phyloP scores from a whole-genome alignment of 2,329 filamentous ascomycete genomes.

The Epichloe amarillans region DNA sequence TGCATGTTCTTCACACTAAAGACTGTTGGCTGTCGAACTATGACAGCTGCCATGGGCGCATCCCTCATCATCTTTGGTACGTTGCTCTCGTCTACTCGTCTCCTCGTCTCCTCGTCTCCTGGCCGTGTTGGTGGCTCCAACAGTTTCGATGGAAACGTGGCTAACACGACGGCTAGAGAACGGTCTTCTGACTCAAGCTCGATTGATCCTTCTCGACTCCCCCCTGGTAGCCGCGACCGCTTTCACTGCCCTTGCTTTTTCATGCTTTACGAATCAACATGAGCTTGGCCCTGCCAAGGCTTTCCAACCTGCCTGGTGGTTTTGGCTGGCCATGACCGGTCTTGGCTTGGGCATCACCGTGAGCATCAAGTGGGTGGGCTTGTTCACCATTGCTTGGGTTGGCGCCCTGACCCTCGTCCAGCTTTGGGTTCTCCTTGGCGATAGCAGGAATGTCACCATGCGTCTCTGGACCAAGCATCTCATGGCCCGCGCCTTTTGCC shows the following conservation, averaged over 20 bases:
- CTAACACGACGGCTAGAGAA: slow-evolving; percentile 54
- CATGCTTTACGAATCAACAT: slow-evolving; percentile 91
- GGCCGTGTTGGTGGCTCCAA: not conserved
- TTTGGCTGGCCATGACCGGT: slow-evolving; percentile 83
- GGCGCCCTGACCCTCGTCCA: slow-evolving; percentile 81
- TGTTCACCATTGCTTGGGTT: slow-evolving; percentile 98
- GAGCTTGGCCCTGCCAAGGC: slow-evolving; percentile 82
- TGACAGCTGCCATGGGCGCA: slow-evolving; percentile 71
- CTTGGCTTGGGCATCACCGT: slow-evolving; percentile 77
- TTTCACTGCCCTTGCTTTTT: slow-evolving; percentile 79
- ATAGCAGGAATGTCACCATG: slow-evolving; percentile 71
- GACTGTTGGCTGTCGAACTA: slow-evolving; percentile 75
- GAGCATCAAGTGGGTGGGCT: slow-evolving; percentile 97
- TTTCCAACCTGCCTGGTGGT: slow-evolving; percentile 90
- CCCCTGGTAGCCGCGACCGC: slow-evolving; percentile 83
- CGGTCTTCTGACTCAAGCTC: slow-evolving; percentile 85
- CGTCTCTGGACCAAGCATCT: slow-evolving; percentile 90
- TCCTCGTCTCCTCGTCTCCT: not conserved
- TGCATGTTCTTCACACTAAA: slow-evolving; percentile 93
- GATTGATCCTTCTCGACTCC: slow-evolving; percentile 89
- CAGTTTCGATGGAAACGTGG: not conserved
- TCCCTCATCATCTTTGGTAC: slow-evolving; percentile 81
- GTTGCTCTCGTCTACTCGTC: slow-evolving; percentile 18
- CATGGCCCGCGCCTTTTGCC: slow-evolving; percentile 76
- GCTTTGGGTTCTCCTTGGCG: slow-evolving; percentile 88